These are phyloP conservation scores for Fusarium robinianum DNA, from an alignment of 2,329 filamentous ascomycete genomes.

Conservation along the genomic window DNA sequence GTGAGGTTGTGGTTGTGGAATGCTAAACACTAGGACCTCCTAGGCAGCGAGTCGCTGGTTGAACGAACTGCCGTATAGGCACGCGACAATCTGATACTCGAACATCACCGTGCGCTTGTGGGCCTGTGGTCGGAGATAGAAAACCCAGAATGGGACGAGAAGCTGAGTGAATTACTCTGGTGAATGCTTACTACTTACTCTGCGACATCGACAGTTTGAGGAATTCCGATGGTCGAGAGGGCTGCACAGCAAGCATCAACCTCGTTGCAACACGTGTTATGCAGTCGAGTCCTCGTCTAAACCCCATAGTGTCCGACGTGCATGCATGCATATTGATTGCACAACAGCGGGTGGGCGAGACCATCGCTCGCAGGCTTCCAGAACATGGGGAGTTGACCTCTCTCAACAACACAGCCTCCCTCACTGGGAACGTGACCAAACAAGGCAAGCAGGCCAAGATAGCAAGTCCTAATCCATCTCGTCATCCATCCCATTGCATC, in stretches of 20 bases:
- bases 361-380: slow-evolving; percentile 2
- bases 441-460: no score
- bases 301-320: not conserved
- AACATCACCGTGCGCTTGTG: no score
- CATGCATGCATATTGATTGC: slow-evolving; percentile 1
- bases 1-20: not conserved
- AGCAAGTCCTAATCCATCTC: no score
- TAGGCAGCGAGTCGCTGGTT: no score
- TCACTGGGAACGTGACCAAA: not conserved
- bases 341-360: no score
- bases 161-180: no score
- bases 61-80: no score
- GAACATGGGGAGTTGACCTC: not conserved
- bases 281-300: not conserved
- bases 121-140: not conserved
- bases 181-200: no score
- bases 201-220: not conserved
- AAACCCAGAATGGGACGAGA: no score
- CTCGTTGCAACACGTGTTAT: not conserved
- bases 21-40: no score
- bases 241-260: slow-evolving; percentile 1
- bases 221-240: not conserved
- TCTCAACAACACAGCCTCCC: not conserved
- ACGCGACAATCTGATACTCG: no score
- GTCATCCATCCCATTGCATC: no score